phyloP scores from a whole-genome alignment of 192 early-diverging fungal genomes.

The Coemansia sp. region DNA sequence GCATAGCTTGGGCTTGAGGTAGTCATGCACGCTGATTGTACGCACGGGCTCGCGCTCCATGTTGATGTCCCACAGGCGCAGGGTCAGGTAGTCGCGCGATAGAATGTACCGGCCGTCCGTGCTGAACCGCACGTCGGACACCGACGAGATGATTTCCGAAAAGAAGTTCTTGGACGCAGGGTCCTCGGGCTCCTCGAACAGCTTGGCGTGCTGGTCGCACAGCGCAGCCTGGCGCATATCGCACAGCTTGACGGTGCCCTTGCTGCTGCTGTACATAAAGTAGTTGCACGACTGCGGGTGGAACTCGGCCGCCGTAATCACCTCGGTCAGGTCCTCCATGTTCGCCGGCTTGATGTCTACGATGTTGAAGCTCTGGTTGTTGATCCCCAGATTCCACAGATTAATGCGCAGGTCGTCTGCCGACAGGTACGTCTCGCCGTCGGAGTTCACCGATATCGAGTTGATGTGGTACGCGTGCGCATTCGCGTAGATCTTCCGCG shows the following conservation, averaged over 20 bases:
- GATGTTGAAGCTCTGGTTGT: constrained; percentile 99
- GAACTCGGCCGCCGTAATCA: constrained; percentile 98
- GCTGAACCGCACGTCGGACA: constrained; percentile 96
- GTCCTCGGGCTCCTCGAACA: constrained; percentile 95
- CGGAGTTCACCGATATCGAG: constrained; percentile 98
- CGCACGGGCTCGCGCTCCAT: constrained; percentile 93
- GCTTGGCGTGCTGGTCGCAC: constrained; percentile 91
- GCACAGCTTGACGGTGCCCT: constrained; percentile 94
- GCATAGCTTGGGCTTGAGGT: constrained; percentile 91
- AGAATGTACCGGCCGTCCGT: constrained; percentile 95
- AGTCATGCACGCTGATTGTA: constrained; percentile 96
- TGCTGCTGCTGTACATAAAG: constrained; percentile 98
- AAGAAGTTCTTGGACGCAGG: constrained; percentile 96
- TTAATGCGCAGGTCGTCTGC: constrained; percentile 98
- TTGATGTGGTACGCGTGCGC: constrained; percentile 99
- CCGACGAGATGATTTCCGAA: constrained; percentile 98
- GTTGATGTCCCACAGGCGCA: constrained; percentile 99
- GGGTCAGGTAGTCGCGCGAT: constrained; percentile 93
- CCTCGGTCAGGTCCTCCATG: constrained; percentile 99
- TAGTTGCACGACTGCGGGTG: constrained; percentile 94
- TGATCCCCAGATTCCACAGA: constrained; percentile 96
- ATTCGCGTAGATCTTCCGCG: constrained; percentile 93
- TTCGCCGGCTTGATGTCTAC: constrained; percentile 99
- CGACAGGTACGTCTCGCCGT: constrained; percentile 95
- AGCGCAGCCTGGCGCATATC: constrained; percentile 95